Conservation (phyloP, 768 basidiomycete genomes). For the Gymnopilus junonius region DNA sequence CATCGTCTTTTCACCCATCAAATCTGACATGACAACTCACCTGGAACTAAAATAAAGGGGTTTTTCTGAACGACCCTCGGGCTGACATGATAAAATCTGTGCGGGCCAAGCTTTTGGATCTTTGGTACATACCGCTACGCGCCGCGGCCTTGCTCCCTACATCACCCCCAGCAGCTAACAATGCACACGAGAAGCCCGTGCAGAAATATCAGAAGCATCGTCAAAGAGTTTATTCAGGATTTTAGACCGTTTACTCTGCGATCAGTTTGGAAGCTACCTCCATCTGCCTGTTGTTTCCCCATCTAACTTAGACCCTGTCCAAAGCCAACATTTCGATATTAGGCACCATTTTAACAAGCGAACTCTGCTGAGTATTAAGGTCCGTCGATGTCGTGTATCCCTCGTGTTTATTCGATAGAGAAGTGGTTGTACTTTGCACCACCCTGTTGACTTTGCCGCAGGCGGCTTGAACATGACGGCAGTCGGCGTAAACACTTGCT, state of each 20-base stretch:
- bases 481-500: background rate
- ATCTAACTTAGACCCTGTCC: background rate
- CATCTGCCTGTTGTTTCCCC: background rate
- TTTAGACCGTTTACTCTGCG: conserved; percentile 2
- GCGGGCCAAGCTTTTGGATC: conserved; percentile 18
- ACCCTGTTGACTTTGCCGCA: conserved; percentile 8
- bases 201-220: conserved; percentile 1
- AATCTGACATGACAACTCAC: conserved; percentile 14
- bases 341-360: conserved; percentile 5
- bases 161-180: conserved; percentile 9
- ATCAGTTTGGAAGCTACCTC: conserved; percentile 3
- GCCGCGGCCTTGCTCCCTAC: conserved; percentile 6
- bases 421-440: background rate
- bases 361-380: conserved; percentile 23
- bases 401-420: conserved; percentile 22
- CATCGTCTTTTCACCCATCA: conserved; percentile 11
- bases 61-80: conserved; percentile 6
- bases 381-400: conserved; percentile 27
- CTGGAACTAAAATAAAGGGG: conserved; percentile 7
- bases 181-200: conserved; percentile 15
- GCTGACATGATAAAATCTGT: conserved; percentile 5
- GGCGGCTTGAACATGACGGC: conserved; percentile 3
- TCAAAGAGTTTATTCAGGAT: background rate
- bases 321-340: background rate
- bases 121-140: conserved; percentile 9